Base-by-base conservation (phyloP, 2,329 filamentous ascomycete species). In the Metarhizium robertsii region DNA sequence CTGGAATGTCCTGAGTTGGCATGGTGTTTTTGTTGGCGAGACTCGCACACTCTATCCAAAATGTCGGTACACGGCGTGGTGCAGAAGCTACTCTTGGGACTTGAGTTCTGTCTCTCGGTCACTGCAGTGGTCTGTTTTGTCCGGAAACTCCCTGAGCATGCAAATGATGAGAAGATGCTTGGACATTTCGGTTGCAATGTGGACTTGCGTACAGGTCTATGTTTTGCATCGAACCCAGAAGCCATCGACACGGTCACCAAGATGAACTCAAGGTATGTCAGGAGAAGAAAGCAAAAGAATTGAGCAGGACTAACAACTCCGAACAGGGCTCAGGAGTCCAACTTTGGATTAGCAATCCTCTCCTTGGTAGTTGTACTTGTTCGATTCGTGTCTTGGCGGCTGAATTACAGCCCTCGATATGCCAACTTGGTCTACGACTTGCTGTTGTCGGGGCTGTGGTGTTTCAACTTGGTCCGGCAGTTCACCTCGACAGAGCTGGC, bases 311-410 rank as follows among this genome's bases (percentile, higher is more conserved):
- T 53, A 10, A 53, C 25, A 7, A 29, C 18, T 16, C 42, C 20
- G 58, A 40, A 7, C 34, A 71, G 67, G 34, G 43, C 67, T 5
- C 59, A 61, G 11, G 64, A 63, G 32, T 67, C 64, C 1, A 67
- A 65, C 54, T 55, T 68, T 8, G 65, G 63, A 50, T 62, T 66
- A 14, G 62, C 67, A 5, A 57, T 67, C n/a, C 61, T 71, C 4
- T 61, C 63, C n/a, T 50, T 65, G 18, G 58, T 65, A 53, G 54
- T 69, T 14, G 58, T 67, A 51, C 42, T 65, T 48, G 60, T 61
- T 18, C 65, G 66, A 20, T 51, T 60, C 18, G 50, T 58, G 45
- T 63, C 67, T 54, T 50, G 58, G 3, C 56, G 57, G 16, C 54
- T 67, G 50, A 53, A 52, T 10, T 65, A 64, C 57, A 56, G 67